Base-by-base conservation (phyloP, 768 basidiomycete genomes). In the Cantharellus anzutake region DNA sequence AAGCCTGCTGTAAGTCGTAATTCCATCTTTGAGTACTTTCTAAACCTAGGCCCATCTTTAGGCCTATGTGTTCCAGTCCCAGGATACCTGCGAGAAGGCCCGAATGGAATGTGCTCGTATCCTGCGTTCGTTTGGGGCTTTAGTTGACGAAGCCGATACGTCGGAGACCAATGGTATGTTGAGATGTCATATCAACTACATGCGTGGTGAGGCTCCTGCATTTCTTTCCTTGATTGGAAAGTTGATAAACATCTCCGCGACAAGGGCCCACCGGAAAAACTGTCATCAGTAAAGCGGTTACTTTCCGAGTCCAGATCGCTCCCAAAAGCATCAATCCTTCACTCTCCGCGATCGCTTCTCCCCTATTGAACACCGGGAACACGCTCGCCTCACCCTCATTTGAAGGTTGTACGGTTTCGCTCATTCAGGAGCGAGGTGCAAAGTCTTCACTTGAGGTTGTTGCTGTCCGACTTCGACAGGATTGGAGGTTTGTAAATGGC, bases 131-230 rank as follows among this genome's bases (percentile, higher is more conserved):
- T 75, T 91, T 67, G 82, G 86, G 41, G 79, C 86, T 51, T 73
- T 75, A 5, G 83, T 90, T 16, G 74, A 78, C 20, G 73, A 84
- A 20, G 80, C 81, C 42, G 78, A 83, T 51, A 61, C 61, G 38
- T 51, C 56, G 29, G 60, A 82, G 53, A 78, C 34, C 2, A 50
- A 60, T 29, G 62, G 82, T 11, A 69, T 84, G 37, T 75, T 97
- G 63, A 86, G 82, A 67, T 97, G 94, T 69, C 75, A 78, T 44
- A 71, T 84, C 48, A 79, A 86, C 42, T 86, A 90, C 64, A 70
- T 77, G 58, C 74, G 73, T 60, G 72, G 72, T 72, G 52, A 59
- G 29, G 44, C 11, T 29, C 44, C 44, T 48, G 44, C 29, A 29
- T 48, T 29, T 48, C 44, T 29, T 48, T 29, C 20, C 20, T 29